These are phyloP conservation scores for Aspergillus caelatus DNA, from an alignment of 2,329 filamentous ascomycete species.

Conservation along the genomic window DNA sequence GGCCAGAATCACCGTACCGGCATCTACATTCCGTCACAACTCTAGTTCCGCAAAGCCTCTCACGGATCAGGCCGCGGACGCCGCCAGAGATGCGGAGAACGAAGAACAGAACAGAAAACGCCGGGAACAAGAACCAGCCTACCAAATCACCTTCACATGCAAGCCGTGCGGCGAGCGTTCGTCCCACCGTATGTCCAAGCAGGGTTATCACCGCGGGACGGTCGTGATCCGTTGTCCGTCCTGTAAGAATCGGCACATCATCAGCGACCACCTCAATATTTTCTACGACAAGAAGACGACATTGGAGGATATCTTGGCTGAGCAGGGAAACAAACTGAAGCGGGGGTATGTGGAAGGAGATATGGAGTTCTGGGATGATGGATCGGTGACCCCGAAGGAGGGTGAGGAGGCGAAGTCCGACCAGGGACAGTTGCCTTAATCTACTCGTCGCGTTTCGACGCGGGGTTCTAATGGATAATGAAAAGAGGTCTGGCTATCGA, in stretches of 20 bases:
- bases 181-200: constrained; percentile 85
- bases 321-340: constrained; percentile 69
- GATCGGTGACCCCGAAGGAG: constrained; percentile 45
- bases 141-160: constrained; percentile 91
- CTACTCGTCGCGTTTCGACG: not conserved
- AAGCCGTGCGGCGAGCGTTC: constrained; percentile 79
- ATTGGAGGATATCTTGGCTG: constrained; percentile 46
- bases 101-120: constrained; percentile 39
- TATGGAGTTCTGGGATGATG: constrained; percentile 88
- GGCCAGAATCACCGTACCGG: constrained; percentile 7
- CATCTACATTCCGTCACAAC: constrained; percentile 29
- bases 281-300: constrained; percentile 48
- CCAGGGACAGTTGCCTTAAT: constrained; percentile 9
- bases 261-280: constrained; percentile 81
- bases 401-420: constrained; percentile 13
- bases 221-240: constrained; percentile 84
- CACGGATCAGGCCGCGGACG: constrained; percentile 33
- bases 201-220: constrained; percentile 90
- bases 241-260: constrained; percentile 86
- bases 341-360: constrained; percentile 81
- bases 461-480: not conserved
- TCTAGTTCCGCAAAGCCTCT: constrained; percentile 32
- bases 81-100: constrained; percentile 35
- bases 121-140: constrained; percentile 64
- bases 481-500: not conserved